Conservation (phyloP, 257 asterid genomes). For the Datura wrightii region DNA sequence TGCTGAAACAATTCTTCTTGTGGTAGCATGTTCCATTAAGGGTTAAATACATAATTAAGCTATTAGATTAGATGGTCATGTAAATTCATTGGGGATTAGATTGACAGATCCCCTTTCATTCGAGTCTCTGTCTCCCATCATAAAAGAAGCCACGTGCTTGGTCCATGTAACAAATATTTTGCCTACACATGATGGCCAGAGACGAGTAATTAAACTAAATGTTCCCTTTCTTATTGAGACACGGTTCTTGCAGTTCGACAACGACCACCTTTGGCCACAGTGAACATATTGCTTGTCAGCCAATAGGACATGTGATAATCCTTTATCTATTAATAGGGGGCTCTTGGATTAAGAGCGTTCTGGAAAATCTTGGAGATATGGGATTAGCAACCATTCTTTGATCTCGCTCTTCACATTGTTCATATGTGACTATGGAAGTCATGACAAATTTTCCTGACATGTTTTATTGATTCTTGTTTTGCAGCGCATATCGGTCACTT, state of each 20-base stretch:
- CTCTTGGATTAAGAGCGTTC: not conserved
- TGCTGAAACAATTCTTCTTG: not conserved
- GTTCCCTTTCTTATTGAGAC: not conserved
- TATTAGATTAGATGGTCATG: not conserved
- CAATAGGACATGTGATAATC: not conserved
- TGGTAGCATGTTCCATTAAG: not conserved
- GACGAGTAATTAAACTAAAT: not conserved
- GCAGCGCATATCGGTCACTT: conserved; percentile 81
- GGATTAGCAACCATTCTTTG: not conserved
- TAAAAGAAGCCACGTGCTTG: not conserved
- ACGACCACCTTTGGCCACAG: not conserved
- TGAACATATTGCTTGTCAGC: not conserved
- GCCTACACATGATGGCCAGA: not conserved
- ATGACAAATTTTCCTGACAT: not conserved
- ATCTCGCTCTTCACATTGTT: not conserved
- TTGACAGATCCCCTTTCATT: not conserved
- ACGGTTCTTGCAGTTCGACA: not conserved
- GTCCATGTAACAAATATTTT: not conserved
- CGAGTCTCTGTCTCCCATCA: not conserved
- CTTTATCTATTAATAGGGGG: not conserved
- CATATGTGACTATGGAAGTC: not conserved
- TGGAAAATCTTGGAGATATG: not conserved
- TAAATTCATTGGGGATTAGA: not conserved
- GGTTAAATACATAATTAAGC: not conserved
- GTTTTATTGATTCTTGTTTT: conserved; percentile 29